A percentile compares a stretch with the other conserved stretches of the same genome.
Evolutionary conservation across 1,139 yeast species (phyloP).

Genomic region (Candida sanyaensis): DNA sequence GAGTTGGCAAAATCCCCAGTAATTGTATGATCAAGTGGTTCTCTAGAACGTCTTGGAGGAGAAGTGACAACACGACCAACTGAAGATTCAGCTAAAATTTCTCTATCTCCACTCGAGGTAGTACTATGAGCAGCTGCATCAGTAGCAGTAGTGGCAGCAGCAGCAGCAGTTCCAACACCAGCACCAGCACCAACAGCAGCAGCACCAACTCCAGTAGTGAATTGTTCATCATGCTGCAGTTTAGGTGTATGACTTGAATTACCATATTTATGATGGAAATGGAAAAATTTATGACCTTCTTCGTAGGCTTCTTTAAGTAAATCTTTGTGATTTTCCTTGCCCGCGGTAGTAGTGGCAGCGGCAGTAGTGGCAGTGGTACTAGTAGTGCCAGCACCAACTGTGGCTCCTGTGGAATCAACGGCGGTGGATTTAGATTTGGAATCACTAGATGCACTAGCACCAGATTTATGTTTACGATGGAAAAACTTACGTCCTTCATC

Average conservation of each 20-base stretch:
- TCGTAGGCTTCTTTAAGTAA: conserved; percentile 6
- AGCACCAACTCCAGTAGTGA: conserved; percentile 4
- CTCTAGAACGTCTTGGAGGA: conserved; percentile 32
- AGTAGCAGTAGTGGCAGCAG: not conserved
- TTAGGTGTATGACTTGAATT: not conserved
- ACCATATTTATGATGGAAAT: conserved; percentile 8
- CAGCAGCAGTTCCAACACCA: conserved; percentile 1
- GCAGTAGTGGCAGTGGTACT: not conserved
- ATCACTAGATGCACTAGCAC: conserved; percentile 2
- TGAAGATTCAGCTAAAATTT: conserved; percentile 21
- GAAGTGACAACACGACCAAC: conserved; percentile 32
- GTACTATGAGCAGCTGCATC: not conserved
- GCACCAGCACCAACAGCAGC: conserved; percentile 6
- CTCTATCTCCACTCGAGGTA: conserved; percentile 5
- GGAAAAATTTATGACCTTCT: conserved; percentile 9
- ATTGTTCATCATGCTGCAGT: conserved; percentile 1
- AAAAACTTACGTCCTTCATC: conserved; percentile 12
- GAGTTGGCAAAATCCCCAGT: conserved; percentile 38
- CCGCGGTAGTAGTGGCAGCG: no score
- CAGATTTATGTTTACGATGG: conserved; percentile 7
- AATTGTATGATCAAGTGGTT: conserved; percentile 28
- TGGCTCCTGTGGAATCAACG: not conserved
- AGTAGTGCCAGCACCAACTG: conserved; percentile 1
- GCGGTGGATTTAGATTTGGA: conserved; percentile 1
- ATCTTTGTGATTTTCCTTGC: conserved; percentile 5